Base-by-base conservation (phyloP, 306 rosid species). In the Cucurbita ficifolia region DNA sequence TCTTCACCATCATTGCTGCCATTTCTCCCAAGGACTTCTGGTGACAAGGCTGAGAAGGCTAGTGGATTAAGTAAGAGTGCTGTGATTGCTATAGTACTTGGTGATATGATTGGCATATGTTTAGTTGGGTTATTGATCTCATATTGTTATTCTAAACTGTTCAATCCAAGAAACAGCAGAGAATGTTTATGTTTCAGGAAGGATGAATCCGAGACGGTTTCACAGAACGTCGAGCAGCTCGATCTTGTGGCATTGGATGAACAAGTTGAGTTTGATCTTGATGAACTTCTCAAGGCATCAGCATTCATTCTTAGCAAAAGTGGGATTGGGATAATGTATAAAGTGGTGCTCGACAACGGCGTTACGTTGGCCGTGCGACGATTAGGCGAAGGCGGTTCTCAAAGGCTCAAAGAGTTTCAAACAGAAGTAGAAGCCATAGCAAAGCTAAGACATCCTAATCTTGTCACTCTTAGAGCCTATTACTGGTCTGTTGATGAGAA, bases 401-500 rank as follows among this genome's bases (percentile, higher is more conserved):
- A 94, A 80, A 86, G 99, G 80, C 86, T 87, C 78, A 94, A 91
- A 81, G 98, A 94, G 75, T 94, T 94, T 74, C 97, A 94, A 75
- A 89, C 97, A 0, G 99, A 94, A 87, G 99, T 94, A 1, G 97
- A 94, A 83, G 99, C 99, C 69, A 86, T 94, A 73, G 99, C 96
- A 72, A 91, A 87, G 86, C 85, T 94, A 54, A 89, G 89, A 80
- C 95, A 94, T 81, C 96, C 92, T 52, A 94, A 94, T 74, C 40
- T 94, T 19, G 95, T 86, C 61, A 86, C 95, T 33, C 86, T 94
- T 8, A 85, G 86, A 82, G 99, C 99, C 55, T 94, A 91, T 77
- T 94, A 90, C 69, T 94, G 98, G 98, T 94, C 97, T 83, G 96
- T 87, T 54, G 98, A 94, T 80, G 98, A 94, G 86, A 94, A 94